phyloP scores from a whole-genome alignment of 2,329 filamentous ascomycete genomes.

The Chrysoporthe cubensis region DNA sequence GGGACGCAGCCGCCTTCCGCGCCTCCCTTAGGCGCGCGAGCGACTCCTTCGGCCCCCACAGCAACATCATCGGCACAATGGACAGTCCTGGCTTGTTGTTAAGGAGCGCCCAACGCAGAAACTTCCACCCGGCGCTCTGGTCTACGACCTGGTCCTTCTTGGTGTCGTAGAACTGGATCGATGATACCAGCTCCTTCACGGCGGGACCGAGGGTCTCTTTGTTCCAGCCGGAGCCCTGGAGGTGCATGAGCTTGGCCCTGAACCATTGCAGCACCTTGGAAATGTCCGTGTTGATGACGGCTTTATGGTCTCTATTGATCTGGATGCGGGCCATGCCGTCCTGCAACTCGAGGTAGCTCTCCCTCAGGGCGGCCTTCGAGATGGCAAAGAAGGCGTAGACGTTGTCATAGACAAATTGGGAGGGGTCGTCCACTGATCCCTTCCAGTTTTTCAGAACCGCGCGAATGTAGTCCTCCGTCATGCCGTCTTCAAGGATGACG shows the following conservation, averaged over 20 bases:
- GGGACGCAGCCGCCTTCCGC: conserved; percentile 2
- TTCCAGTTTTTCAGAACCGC: conserved; percentile 27
- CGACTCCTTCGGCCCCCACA: conserved; percentile 38
- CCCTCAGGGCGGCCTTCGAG: conserved; percentile 11
- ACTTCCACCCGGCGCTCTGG: conserved; percentile 32
- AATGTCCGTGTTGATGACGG: conserved; percentile 18
- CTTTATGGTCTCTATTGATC: background rate
- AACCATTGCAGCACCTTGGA: conserved; percentile 16
- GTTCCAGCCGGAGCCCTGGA: conserved; percentile 14
- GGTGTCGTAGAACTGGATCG: conserved; percentile 22
- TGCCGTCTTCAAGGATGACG: background rate
- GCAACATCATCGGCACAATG: conserved; percentile 33
- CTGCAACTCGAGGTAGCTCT: conserved; percentile 19
- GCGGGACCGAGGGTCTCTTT: conserved; percentile 11
- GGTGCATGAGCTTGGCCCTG: background rate
- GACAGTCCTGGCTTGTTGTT: conserved; percentile 34
- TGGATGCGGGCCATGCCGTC: conserved; percentile 13
- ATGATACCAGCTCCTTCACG: conserved; percentile 17
- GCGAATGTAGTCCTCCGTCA: conserved; percentile 23
- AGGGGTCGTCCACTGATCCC: conserved; percentile 27
- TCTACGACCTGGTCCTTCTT: conserved; percentile 15
- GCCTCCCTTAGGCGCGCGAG: conserved; percentile 31
- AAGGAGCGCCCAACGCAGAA: conserved; percentile 39
- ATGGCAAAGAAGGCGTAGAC: conserved; percentile 24
- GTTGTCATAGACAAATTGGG: conserved; percentile 21